These are phyloP conservation scores for Trichoderma atroviride DNA, from an alignment of 2,329 filamentous ascomycete genomes.

Conservation along the genomic window DNA sequence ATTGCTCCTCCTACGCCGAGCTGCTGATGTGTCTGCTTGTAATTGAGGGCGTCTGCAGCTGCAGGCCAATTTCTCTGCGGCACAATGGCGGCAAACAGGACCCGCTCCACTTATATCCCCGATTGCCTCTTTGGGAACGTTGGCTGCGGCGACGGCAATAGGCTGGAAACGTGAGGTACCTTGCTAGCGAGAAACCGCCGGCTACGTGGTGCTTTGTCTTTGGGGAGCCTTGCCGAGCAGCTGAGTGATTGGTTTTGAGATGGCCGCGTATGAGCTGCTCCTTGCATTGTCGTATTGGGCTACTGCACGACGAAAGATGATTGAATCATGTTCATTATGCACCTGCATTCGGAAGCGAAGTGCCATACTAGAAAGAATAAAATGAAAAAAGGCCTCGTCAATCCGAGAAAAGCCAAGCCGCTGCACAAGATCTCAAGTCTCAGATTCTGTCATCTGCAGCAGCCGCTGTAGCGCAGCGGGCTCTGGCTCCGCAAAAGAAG, in stretches of 20 bases:
- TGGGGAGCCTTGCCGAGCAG: not conserved
- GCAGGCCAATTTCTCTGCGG: not conserved
- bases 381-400: not conserved
- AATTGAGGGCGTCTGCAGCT: not conserved
- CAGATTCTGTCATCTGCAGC: conserved; percentile 13
- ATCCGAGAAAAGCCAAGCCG: not conserved
- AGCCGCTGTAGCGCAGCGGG: conserved; percentile 11
- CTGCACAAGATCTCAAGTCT: not conserved
- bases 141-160: not conserved
- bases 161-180: not conserved
- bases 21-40: not conserved
- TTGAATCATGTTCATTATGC: not conserved
- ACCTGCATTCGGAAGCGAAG: not conserved
- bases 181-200: not conserved
- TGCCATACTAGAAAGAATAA: not conserved
- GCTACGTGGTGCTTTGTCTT: not conserved
- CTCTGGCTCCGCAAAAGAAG: not conserved
- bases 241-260: not conserved
- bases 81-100: conserved; percentile 11
- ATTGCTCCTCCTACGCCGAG: not conserved
- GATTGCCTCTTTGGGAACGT: conserved; percentile 20
- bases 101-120: not conserved
- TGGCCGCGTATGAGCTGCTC: not conserved
- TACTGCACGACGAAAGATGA: not conserved
- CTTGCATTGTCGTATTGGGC: not conserved